Conservation (phyloP, 2,329 filamentous ascomycete genomes). For the Paraphoma chrysanthemicola region DNA sequence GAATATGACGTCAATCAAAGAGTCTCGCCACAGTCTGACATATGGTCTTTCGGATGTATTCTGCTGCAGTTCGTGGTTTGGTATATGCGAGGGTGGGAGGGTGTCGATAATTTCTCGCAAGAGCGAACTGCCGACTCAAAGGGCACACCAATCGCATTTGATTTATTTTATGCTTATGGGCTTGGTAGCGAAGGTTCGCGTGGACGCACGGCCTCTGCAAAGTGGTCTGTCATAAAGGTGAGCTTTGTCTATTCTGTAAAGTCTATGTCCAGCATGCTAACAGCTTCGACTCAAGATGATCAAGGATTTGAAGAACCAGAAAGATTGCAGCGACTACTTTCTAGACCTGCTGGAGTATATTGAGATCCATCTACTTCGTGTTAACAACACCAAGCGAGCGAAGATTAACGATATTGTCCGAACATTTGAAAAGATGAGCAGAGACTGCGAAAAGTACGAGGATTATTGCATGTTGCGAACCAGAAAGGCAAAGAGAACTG, state of each 20-base stretch:
- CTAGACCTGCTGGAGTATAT: slow-evolving; percentile 4
- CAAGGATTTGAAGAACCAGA: not conserved
- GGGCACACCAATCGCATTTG: not conserved
- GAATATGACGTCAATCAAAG: slow-evolving; percentile 38
- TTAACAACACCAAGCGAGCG: not conserved
- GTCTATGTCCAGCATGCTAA: too few species aligned
- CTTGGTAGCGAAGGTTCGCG: not conserved
- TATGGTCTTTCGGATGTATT: slow-evolving; percentile 42
- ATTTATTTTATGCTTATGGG: not conserved
- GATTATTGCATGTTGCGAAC: not conserved
- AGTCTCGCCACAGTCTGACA: slow-evolving; percentile 47
- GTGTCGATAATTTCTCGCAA: slow-evolving; percentile 11
- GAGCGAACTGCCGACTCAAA: not conserved
- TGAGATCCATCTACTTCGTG: not conserved
- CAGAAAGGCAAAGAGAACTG: not conserved
- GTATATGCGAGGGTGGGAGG: slow-evolving; percentile 20
- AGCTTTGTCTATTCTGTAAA: not conserved
- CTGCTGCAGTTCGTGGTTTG: slow-evolving; percentile 38
- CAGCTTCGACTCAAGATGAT: not conserved
- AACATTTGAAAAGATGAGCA: not conserved
- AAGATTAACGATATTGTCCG: not conserved
- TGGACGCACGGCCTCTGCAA: not conserved
- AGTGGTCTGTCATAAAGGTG: not conserved
- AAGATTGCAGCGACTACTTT: slow-evolving; percentile 1
- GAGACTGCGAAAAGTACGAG: not conserved